Evolutionary conservation across 73 alveolate genomes (phyloP).

Genomic region (Paramecium sonneborni): DNA sequence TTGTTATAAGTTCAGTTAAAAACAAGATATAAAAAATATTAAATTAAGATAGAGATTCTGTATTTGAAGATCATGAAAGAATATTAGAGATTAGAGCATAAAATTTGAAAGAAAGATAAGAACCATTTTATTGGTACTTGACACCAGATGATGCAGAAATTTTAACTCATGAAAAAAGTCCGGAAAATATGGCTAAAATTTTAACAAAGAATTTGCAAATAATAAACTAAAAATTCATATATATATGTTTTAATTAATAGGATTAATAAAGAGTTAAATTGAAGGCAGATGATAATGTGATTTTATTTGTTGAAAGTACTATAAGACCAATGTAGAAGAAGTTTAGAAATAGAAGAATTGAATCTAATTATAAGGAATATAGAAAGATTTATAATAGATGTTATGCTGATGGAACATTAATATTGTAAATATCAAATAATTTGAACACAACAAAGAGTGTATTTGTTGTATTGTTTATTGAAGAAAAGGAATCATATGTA

Average conservation of each 20-base stretch:
- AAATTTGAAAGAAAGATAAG: background rate
- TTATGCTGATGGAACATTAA: background rate
- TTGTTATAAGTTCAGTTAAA: background rate
- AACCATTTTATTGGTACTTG: background rate
- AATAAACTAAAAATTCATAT: background rate
- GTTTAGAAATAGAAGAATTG: background rate
- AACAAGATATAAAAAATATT: constrained; percentile 14
- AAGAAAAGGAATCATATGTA: background rate
- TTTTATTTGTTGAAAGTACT: constrained; percentile 26
- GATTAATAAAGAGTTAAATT: background rate
- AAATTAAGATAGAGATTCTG: background rate
- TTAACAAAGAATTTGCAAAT: background rate
- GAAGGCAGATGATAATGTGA: background rate
- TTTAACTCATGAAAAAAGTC: background rate
- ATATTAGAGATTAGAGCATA: background rate
- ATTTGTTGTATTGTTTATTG: background rate
- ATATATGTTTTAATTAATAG: constrained; percentile 1
- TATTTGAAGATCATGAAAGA: constrained; percentile 26
- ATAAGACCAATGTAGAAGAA: background rate
- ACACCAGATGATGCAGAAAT: constrained; percentile 47
- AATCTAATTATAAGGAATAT: background rate
- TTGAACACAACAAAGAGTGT: background rate
- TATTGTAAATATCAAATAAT: background rate
- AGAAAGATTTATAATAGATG: background rate
- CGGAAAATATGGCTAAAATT: background rate